These are phyloP conservation scores for Garcia nutans DNA, from an alignment of 345 rosid genomes.

Conservation along the genomic window DNA sequence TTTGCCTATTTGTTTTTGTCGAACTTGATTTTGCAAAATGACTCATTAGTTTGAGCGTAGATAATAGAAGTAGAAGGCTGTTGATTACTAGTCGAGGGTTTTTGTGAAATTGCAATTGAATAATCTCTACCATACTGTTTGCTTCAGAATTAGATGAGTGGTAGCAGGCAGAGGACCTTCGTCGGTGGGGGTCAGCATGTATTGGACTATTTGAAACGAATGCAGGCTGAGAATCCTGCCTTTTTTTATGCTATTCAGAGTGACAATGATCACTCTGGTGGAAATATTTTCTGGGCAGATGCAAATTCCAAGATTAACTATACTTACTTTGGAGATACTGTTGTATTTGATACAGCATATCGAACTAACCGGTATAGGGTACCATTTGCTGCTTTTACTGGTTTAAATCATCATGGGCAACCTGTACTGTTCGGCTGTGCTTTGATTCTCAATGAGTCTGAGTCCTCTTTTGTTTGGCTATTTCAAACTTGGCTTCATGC, in stretches of 20 bases:
- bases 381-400: slow-evolving; percentile 71
- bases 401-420: slow-evolving; percentile 72
- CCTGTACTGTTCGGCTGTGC: slow-evolving; percentile 78
- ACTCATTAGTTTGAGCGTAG: no score
- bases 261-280: slow-evolving; percentile 35
- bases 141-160: slow-evolving; percentile 42
- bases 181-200: slow-evolving; percentile 45
- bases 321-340: slow-evolving; percentile 57
- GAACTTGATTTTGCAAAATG: not conserved
- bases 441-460: slow-evolving; percentile 55
- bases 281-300: slow-evolving; percentile 75
- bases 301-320: slow-evolving; percentile 53
- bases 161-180: slow-evolving; percentile 45
- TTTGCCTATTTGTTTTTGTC: not conserved
- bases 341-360: slow-evolving; percentile 55
- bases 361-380: slow-evolving; percentile 38
- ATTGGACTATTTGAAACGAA: slow-evolving; percentile 51
- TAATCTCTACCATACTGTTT: not conserved
- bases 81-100: not conserved
- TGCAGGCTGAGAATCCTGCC: slow-evolving; percentile 58
- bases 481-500: slow-evolving; percentile 75
- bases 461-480: slow-evolving; percentile 64
- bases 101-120: no score
- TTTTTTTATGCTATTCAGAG: slow-evolving; percentile 61
- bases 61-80: no score